Conservation (phyloP, 2,329 filamentous ascomycete species). For the Fusarium penzigii region DNA sequence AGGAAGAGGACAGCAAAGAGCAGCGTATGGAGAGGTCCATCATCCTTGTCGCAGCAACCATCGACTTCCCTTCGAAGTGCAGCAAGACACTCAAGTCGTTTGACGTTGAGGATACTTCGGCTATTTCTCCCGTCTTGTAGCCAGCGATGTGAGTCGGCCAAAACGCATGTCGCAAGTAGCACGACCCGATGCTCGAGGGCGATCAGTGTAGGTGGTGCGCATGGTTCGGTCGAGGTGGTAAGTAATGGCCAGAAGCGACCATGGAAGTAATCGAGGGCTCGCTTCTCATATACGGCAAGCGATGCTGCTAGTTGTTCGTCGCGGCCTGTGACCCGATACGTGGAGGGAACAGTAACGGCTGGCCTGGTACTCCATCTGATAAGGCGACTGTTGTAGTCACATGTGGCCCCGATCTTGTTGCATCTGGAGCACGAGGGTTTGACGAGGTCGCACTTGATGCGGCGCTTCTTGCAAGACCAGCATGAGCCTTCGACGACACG, state of each 20-base stretch:
- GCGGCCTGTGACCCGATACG: conserved; percentile 27
- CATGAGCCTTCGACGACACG: conserved; percentile 40
- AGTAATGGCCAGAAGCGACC: conserved; percentile 35
- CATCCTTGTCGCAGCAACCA: conserved; percentile 32
- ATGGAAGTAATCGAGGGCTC: conserved; percentile 36
- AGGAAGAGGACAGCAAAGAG: conserved; percentile 45
- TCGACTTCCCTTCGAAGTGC: conserved; percentile 35
- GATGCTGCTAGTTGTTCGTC: conserved; percentile 29
- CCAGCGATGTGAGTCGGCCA: conserved; percentile 35
- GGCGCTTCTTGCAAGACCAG: conserved; percentile 46
- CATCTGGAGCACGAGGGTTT: conserved; percentile 41
- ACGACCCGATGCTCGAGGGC: conserved; percentile 36
- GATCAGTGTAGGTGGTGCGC: conserved; percentile 31
- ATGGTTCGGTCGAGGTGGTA: conserved; percentile 30
- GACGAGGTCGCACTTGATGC: conserved; percentile 44
- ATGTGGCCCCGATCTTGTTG: conserved; percentile 25
- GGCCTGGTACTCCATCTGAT: conserved; percentile 45
- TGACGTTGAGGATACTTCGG: conserved; percentile 25
- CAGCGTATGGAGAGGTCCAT: conserved; percentile 33
- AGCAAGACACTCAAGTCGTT: conserved; percentile 33
- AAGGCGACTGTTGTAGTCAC: conserved; percentile 37
- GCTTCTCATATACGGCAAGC: conserved; percentile 31
- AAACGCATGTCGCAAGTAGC: conserved; percentile 33
- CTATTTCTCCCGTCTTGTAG: conserved; percentile 33
- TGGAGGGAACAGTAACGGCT: conserved; percentile 31